Conservation (phyloP, 1,284 basidiomycete genomes). For the Pulchroboletus neoregius region DNA sequence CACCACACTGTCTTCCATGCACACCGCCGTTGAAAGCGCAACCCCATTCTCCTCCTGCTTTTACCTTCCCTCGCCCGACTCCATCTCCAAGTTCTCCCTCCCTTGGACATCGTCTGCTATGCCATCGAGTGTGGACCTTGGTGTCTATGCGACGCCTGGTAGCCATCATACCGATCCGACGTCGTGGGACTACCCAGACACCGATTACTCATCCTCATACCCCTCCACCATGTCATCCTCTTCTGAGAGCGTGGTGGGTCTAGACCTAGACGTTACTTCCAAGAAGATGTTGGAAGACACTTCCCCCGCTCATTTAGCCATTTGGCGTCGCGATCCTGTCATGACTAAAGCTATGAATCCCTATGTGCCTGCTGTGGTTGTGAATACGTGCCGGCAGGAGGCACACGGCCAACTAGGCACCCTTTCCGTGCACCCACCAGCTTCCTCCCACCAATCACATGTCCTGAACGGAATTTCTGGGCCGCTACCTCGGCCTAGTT, state of each 20-base stretch:
- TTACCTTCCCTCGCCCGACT: constrained; percentile 44
- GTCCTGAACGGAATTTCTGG: constrained; percentile 14
- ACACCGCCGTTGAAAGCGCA: constrained; percentile 64
- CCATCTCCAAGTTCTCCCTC: constrained; percentile 39
- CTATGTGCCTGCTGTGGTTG: constrained; percentile 28
- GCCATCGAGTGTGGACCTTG: constrained; percentile 41
- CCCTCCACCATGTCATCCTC: constrained; percentile 31
- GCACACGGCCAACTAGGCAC: constrained; percentile 10
- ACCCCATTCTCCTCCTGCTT: constrained; percentile 50
- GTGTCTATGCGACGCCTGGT: constrained; percentile 36
- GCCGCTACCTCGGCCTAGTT: constrained; percentile 25
- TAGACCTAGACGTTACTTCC: constrained; percentile 33
- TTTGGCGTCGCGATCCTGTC: constrained; percentile 32
- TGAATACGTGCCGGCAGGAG: constrained; percentile 30
- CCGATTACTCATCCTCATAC: constrained; percentile 34
- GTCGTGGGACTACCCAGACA: constrained; percentile 33
- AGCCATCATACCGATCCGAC: constrained; percentile 30
- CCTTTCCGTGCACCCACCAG: constrained; percentile 13
- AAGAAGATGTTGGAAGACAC: constrained; percentile 33
- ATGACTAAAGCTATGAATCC: constrained; percentile 27
- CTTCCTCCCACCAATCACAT: constrained; percentile 12
- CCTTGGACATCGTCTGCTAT: constrained; percentile 35
- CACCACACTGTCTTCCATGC: constrained; percentile 61
- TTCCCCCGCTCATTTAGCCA: constrained; percentile 30
- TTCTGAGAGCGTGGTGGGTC: constrained; percentile 32